Conservation (phyloP, 768 basidiomycete species). For the Termitomyces titanicus region DNA sequence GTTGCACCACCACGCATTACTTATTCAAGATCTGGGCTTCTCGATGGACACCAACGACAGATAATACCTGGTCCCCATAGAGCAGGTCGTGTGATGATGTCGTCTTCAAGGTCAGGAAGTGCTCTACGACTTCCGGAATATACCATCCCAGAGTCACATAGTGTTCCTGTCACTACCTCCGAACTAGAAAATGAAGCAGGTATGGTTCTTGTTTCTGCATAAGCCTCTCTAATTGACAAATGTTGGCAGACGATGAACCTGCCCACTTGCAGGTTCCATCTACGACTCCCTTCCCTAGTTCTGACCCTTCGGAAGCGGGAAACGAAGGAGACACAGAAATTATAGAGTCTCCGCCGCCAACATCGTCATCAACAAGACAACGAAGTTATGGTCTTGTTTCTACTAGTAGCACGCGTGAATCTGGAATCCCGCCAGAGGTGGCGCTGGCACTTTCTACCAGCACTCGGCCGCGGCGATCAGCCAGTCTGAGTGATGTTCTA, state of each 20-base stretch:
- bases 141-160: slow-evolving; percentile 25
- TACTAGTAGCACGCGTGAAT: slow-evolving; percentile 15
- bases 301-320: slow-evolving; percentile 10
- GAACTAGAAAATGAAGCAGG: slow-evolving; percentile 39
- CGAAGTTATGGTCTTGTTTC: slow-evolving; percentile 26
- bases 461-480: slow-evolving; percentile 69
- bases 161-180: slow-evolving; percentile 28
- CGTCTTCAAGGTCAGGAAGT: slow-evolving; percentile 20
- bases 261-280: slow-evolving; percentile 6
- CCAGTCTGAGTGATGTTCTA: slow-evolving; percentile 68
- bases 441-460: slow-evolving; percentile 36
- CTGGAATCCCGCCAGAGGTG: slow-evolving; percentile 13
- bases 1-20: slow-evolving; percentile 6
- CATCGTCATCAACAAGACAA: slow-evolving; percentile 19
- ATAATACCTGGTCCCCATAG: slow-evolving; percentile 42
- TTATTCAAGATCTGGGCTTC: slow-evolving; percentile 25
- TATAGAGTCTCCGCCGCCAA: slow-evolving; percentile 24
- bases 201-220: slow-evolving; percentile 10
- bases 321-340: slow-evolving; percentile 29
- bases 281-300: slow-evolving; percentile 20
- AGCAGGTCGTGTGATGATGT: slow-evolving; percentile 48
- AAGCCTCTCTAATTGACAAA: background rate
- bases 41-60: slow-evolving; percentile 32
- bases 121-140: slow-evolving; percentile 10
- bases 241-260: slow-evolving; percentile 18